These are phyloP conservation scores for Boletus rufocinnamomeus DNA, from an alignment of 768 basidiomycete genomes.

Conservation along the genomic window DNA sequence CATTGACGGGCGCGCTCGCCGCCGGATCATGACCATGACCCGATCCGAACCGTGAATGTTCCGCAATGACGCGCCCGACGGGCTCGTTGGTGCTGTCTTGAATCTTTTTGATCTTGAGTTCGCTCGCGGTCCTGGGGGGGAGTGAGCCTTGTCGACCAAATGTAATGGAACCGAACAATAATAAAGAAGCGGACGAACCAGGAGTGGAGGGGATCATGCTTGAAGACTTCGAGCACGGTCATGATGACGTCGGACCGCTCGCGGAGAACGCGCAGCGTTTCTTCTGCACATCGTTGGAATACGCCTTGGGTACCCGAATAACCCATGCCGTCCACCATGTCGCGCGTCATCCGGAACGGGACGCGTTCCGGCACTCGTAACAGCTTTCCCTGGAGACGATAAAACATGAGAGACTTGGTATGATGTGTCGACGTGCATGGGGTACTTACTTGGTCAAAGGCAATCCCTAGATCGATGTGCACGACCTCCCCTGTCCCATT, in stretches of 20 bases:
- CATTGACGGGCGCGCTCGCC: conserved; percentile 67
- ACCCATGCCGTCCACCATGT: conserved; percentile 95
- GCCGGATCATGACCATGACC: conserved; percentile 53
- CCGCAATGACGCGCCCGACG: conserved; percentile 24
- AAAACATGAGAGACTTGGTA: neutral
- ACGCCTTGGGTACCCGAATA: conserved; percentile 88
- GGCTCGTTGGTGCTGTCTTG: conserved; percentile 45
- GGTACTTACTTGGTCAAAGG: conserved; percentile 81
- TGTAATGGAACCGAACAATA: neutral
- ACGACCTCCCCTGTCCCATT: conserved; percentile 81
- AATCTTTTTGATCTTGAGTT: conserved; percentile 66
- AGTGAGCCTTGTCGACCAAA: neutral
- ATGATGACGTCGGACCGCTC: conserved; percentile 84
- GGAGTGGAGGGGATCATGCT: conserved; percentile 90
- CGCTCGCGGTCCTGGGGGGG: conserved; percentile 70
- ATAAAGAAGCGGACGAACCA: conserved; percentile 55
- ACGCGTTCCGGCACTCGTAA: conserved; percentile 83
- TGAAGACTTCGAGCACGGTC: conserved; percentile 96
- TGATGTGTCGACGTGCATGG: neutral
- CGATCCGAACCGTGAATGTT: conserved; percentile 43
- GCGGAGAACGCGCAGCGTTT: conserved; percentile 88
- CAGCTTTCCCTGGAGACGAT: conserved; percentile 63
- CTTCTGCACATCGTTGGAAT: conserved; percentile 93
- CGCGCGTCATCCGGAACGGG: conserved; percentile 92
- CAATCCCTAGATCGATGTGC: conserved; percentile 95